Evolutionary conservation across 176 grass and related monocot species (phyloP).

Genomic region (Areca catechu): DNA sequence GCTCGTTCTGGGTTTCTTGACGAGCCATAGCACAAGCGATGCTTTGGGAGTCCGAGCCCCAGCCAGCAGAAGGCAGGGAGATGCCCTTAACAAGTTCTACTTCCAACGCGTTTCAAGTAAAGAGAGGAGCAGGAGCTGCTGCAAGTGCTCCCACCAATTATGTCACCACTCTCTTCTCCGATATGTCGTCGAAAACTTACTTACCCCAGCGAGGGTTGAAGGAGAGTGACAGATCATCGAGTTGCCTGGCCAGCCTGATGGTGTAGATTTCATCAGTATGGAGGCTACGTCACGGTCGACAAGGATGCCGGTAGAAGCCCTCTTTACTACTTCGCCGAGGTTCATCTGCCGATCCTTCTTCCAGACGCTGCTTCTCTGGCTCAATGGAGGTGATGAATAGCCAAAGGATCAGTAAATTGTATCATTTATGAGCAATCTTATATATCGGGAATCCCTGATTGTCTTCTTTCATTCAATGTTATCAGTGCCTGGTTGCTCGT

Average conservation of each 20-base stretch:
- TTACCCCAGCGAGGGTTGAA: slow-evolving; percentile 29
- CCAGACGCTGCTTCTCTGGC: slow-evolving; percentile 71
- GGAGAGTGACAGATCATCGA: slow-evolving; percentile 46
- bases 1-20: too few relatives aligned
- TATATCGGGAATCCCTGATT: not conserved
- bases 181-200: not conserved
- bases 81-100: too few relatives aligned
- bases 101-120: too few relatives aligned
- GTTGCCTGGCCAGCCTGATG: slow-evolving; percentile 52
- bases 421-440: not conserved
- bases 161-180: too few relatives aligned
- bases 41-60: too few relatives aligned
- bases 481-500: slow-evolving; percentile 71
- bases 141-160: too few relatives aligned
- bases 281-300: slow-evolving; percentile 84
- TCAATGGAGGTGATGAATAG: slow-evolving; percentile 61
- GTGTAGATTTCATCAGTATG: slow-evolving; percentile 66
- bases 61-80: too few relatives aligned
- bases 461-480: not conserved
- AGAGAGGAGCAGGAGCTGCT: too few relatives aligned
- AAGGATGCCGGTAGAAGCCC: slow-evolving; percentile 37
- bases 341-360: not conserved
- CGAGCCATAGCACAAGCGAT: too few relatives aligned
- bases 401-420: slow-evolving; percentile 1
- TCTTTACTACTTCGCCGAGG: slow-evolving; percentile 87